Evolutionary conservation across 805 yeast species (phyloP), one percentile per base, ranked within the genome.

Genomic region (Yamadazyma sp.): DNA sequence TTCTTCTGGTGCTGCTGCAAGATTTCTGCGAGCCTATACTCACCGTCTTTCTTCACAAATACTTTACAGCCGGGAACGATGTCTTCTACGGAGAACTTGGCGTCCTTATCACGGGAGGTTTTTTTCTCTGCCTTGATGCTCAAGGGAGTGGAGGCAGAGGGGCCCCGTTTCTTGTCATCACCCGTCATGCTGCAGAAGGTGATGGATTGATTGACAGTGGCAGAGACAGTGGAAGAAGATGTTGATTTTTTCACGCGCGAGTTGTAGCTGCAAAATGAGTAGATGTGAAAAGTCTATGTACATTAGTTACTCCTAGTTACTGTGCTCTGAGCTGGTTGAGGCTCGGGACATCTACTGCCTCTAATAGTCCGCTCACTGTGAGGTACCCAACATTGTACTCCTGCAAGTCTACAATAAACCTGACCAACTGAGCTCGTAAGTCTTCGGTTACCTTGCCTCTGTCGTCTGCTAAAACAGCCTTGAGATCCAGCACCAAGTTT

Each of bases 21-120:
- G 28, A 93, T 78, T 57, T 93, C 99, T 2, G 98, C 97, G 22
- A 80, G 58, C 44, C 96, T 70, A 44, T 72, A 75, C 46, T 83
- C 89, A 19, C 78, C 85, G 53, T 89, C 96, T 57, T 93, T 91
- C 42, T 70, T 69, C 5, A 85, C 95, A 60, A 72, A 84, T 16
- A 88, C 83, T 57, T 87, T 88, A 54, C 95, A 84, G 12, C 96
- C 96, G 3, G 82, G 70, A 6, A 73, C 57, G 20, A 87, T 67
- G 41, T 82, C 85, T 6, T 73, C 77, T 3, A 50, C 52, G 13
- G 56, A 39, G 32, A 67, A 68, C 31, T 29, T 32, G 9, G 6
- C 40, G 16, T 42, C 45, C 3, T 25, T 15, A 14, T 19, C 25
- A 13, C 29, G 31, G 14, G 21, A 31, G 37, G 25, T 10, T 5